A percentile compares a stretch with the other conserved stretches of the same genome.
phyloP scores from a whole-genome alignment of 73 alveolate species.

The Paramecium sonneborni region DNA sequence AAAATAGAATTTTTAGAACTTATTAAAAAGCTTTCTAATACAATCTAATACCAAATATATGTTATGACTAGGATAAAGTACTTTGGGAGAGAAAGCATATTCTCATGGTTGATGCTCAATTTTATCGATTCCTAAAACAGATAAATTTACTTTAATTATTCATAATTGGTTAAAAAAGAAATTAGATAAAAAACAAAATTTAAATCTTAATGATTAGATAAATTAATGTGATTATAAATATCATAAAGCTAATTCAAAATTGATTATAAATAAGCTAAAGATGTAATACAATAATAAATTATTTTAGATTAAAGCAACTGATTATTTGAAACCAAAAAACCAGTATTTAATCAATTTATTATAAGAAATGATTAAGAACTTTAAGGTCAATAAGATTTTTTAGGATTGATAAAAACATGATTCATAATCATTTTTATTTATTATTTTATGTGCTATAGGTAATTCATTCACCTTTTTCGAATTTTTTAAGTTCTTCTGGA shows the following conservation, averaged over 20 bases:
- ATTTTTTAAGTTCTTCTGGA: slow-evolving; percentile 36
- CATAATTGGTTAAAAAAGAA: neutral
- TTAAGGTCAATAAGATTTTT: neutral
- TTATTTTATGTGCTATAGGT: neutral
- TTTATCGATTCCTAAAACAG: slow-evolving; percentile 25
- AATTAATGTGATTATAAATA: neutral
- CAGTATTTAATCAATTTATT: neutral
- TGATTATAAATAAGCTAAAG: slow-evolving; percentile 20
- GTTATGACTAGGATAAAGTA: slow-evolving; percentile 41
- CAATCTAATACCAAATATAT: too few species aligned
- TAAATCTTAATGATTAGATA: neutral
- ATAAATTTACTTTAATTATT: neutral
- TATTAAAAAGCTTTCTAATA: slow-evolving; percentile 55
- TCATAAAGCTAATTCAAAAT: neutral
- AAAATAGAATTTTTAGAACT: slow-evolving; percentile 33
- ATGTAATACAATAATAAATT: neutral
- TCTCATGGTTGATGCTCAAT: neutral
- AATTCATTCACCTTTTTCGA: slow-evolving; percentile 41
- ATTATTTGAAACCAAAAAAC: neutral
- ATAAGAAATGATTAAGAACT: neutral
- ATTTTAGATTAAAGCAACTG: slow-evolving; percentile 10
- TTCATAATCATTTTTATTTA: neutral
- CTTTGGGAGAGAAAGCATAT: neutral
- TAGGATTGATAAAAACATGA: neutral
- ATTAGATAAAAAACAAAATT: neutral